Conservation (phyloP, 2,329 filamentous ascomycete genomes). For the Diaporthe eres region DNA sequence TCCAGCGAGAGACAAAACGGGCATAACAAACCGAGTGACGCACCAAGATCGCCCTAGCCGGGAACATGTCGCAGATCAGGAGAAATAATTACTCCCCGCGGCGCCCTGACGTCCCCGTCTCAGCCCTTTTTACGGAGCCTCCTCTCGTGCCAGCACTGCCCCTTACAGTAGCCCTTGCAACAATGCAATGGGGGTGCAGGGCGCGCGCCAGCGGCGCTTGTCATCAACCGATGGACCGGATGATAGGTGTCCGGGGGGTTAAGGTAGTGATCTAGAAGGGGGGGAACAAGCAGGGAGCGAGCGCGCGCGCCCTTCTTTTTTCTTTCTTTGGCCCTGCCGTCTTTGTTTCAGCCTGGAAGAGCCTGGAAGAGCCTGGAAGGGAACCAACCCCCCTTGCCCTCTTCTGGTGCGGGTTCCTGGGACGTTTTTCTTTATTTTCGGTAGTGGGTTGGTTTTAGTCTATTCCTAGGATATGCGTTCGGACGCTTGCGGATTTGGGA, state of each 20-base stretch:
- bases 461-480: neutral
- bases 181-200: too few species aligned
- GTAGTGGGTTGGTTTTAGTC: neutral
- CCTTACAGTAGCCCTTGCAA: neutral
- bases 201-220: neutral
- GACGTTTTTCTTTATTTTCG: neutral
- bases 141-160: neutral
- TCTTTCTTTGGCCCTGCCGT: neutral
- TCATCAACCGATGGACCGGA: neutral
- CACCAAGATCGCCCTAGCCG: neutral
- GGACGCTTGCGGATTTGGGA: constrained; percentile 3
- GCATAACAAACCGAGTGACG: neutral
- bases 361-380: too few species aligned
- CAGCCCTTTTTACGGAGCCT: neutral
- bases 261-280: neutral
- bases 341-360: too few species aligned
- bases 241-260: neutral
- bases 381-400: too few species aligned
- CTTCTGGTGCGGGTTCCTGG: neutral
- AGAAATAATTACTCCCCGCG: constrained; percentile 3
- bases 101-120: neutral
- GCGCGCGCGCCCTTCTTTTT: neutral
- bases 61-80: neutral
- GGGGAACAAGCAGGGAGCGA: too few species aligned
- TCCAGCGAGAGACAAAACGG: too few species aligned